Evolutionary conservation across 805 yeast genomes (phyloP), one percentile per base, ranked within the genome.

Genomic region (Saturnispora sekii): DNA sequence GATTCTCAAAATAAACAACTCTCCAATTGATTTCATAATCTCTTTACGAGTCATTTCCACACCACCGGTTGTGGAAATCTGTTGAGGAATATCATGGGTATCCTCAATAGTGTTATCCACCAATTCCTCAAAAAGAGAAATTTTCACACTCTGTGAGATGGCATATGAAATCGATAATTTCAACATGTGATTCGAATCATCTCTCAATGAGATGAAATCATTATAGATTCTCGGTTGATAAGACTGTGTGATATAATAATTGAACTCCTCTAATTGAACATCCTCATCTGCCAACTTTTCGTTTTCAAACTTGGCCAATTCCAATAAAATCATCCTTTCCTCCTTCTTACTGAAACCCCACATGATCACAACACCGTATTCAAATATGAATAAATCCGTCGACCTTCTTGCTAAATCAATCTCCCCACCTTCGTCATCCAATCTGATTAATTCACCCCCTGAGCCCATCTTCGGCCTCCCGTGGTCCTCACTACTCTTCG

Each of bases 1-100:
- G 38, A 84, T 84, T 49, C 94, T 64, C 52, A 93, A 67, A 48
- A 93, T 93, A 62, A 93, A 93, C 50, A 93, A 72, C 63, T 93
- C 97, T 10, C 98, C 98, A 46, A 93, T 93, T 47, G 93, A 82
- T 66, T 88, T 93, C 97, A 93, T 93, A 46, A 93, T 93, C 54
- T 89, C 96, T 54, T 82, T 90, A 56, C 95, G 77, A 28, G 82
- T 78, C 97, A 93, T 88, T 53, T 84, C 85, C 44, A 93, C 96
- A 61, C 89, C 89, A 58, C 98, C 98, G 10, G 93, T 81, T 32
- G 79, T 77, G 1, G 98, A 97, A 58, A 93, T 86, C 62, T 89
- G 95, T 57, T 86, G 94, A 3, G 98, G 98, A 41, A 93, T 88
- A 56, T 89, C 96, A 59, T 90, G 96, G 1, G 97, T 93, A 59